These are phyloP conservation scores for Lentinula raphanica DNA, from an alignment of 768 basidiomycete species.

Conservation along the genomic window DNA sequence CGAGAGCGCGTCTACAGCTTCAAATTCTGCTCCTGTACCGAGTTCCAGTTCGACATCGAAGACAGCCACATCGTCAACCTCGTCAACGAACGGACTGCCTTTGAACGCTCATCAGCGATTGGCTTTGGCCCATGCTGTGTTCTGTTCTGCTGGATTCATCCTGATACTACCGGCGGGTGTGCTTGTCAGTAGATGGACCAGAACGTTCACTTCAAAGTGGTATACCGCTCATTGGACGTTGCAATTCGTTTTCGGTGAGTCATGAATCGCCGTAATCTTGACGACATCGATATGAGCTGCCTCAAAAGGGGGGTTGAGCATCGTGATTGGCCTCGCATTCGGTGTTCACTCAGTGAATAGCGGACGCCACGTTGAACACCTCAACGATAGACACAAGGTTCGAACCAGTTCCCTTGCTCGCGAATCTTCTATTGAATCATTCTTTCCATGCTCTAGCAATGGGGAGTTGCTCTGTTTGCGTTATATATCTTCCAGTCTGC, in stretches of 20 bases:
- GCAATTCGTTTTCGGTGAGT: constrained; percentile 43
- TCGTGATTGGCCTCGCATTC: constrained; percentile 38
- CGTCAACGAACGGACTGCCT: constrained; percentile 20
- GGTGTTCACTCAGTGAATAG: constrained; percentile 35
- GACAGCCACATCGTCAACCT: neutral
- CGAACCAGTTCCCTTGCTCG: neutral
- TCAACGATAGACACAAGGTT: constrained; percentile 48
- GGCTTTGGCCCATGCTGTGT: constrained; percentile 50
- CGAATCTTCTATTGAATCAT: constrained; percentile 2
- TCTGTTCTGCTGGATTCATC: constrained; percentile 46
- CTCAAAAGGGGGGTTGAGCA: constrained; percentile 35
- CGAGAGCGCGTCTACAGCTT: constrained; percentile 15
- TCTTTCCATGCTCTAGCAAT: constrained; percentile 27
- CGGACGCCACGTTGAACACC: constrained; percentile 26
- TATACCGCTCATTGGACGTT: constrained; percentile 47
- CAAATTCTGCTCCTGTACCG: constrained; percentile 16
- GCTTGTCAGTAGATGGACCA: constrained; percentile 47
- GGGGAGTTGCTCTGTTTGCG: constrained; percentile 45
- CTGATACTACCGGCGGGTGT: constrained; percentile 49
- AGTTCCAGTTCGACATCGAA: constrained; percentile 6
- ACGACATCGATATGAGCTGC: neutral
- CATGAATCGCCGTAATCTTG: neutral
- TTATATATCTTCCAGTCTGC: constrained; percentile 45
- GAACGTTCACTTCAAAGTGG: constrained; percentile 47
- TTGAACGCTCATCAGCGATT: constrained; percentile 42